phyloP scores from a whole-genome alignment of 177 flowering plant species.

The Vitis hybrid region DNA sequence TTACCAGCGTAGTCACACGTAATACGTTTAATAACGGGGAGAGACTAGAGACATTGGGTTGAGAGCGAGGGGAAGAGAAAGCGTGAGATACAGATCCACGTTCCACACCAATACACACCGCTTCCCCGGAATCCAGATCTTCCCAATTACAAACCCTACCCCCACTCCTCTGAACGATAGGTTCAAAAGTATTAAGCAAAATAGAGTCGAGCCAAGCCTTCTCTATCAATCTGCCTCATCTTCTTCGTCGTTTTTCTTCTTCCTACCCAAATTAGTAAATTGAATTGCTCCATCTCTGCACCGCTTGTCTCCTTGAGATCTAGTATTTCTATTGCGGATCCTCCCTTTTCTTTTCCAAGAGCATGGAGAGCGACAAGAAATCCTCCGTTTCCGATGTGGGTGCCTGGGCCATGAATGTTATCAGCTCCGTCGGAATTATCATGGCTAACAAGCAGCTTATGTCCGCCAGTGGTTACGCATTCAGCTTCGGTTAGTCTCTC shows the following conservation, averaged over 20 bases:
- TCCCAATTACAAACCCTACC: background rate
- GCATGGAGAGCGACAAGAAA: constrained; percentile 64
- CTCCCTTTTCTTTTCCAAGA: background rate
- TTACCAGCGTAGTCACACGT: no score
- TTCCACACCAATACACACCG: no score
- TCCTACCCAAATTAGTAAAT: background rate
- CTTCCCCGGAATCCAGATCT: no score
- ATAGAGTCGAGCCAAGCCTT: background rate
- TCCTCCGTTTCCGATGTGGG: constrained; percentile 76
- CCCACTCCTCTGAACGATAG: background rate
- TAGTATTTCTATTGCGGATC: background rate
- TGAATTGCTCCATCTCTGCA: background rate
- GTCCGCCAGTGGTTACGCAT: constrained; percentile 73
- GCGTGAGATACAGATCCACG: no score
- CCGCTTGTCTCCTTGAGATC: background rate
- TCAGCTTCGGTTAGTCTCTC: constrained; percentile 63
- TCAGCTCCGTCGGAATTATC: constrained; percentile 88
- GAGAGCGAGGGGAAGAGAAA: no score
- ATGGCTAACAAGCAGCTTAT: constrained; percentile 97
- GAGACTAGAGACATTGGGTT: no score
- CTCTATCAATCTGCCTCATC: background rate
- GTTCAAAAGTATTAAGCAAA: background rate
- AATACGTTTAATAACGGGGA: no score
- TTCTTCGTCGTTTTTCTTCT: background rate
- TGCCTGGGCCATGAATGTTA: constrained; percentile 89